phyloP scores from a whole-genome alignment of 2,329 filamentous ascomycete species.

The Didymella keratinophila region DNA sequence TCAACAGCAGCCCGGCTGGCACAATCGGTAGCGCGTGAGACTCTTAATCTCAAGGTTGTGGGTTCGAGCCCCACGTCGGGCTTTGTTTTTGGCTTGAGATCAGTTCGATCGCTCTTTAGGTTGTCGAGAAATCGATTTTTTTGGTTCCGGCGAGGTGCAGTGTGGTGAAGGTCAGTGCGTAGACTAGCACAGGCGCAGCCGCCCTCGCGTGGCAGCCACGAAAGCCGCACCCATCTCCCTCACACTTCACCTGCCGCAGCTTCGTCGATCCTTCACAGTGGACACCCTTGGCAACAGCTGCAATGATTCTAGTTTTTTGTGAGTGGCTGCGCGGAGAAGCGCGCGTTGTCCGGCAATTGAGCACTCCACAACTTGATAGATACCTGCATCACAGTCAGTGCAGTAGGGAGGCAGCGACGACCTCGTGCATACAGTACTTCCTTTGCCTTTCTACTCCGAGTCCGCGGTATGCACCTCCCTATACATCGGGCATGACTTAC shows the following conservation, averaged over 20 bases:
- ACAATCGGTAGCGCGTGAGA: conserved; percentile 36
- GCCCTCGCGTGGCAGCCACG: neutral
- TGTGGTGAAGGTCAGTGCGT: conserved; percentile 2
- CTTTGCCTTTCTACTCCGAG: neutral
- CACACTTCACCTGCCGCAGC: neutral
- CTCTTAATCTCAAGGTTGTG: conserved; percentile 46
- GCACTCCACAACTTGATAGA: neutral
- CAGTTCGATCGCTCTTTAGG: neutral
- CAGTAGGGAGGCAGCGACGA: neutral
- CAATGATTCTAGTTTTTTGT: neutral
- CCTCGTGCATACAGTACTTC: neutral
- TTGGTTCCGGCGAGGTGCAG: neutral
- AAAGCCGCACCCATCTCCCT: neutral
- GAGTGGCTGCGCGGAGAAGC: neutral
- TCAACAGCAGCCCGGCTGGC: conserved; percentile 32
- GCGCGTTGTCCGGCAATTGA: neutral
- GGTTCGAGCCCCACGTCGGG: conserved; percentile 60
- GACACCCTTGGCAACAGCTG: neutral
- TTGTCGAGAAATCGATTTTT: conserved; percentile 4
- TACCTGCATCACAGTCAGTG: neutral
- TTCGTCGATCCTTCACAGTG: neutral
- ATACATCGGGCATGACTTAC: neutral
- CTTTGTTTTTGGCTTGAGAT: conserved; percentile 6
- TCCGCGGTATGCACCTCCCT: neutral
- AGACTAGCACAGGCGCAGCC: neutral